Evolutionary conservation across 139 green algal genomes (phyloP).

Genomic region (Pseudopediastrum boryanum): DNA sequence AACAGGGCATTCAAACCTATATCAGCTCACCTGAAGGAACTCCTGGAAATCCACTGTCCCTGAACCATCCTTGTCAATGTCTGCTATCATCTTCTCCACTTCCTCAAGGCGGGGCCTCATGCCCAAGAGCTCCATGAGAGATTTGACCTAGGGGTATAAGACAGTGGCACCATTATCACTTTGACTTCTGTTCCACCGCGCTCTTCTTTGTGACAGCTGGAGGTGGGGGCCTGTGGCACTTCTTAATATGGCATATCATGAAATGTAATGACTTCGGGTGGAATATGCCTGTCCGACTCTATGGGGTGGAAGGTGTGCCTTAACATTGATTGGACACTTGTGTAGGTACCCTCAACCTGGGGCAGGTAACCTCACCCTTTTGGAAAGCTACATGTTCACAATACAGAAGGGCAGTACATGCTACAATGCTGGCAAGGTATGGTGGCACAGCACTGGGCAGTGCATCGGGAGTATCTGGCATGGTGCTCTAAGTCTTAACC

Average conservation of each 20-base stretch:
- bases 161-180: neutral
- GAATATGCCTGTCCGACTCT: neutral
- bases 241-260: neutral
- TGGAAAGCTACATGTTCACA: no score
- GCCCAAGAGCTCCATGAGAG: slow-evolving; percentile 50
- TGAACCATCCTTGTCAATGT: slow-evolving; percentile 37
- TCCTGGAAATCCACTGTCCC: slow-evolving; percentile 48
- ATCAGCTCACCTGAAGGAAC: slow-evolving; percentile 33
- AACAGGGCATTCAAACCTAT: no score
- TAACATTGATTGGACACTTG: neutral
- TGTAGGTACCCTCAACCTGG: no score
- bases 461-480: no score
- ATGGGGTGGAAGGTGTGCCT: neutral
- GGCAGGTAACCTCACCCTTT: no score
- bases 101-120: slow-evolving; percentile 44
- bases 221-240: neutral
- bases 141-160: slow-evolving; percentile 33
- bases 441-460: no score
- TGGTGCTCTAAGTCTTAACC: no score
- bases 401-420: no score
- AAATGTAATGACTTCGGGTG: neutral
- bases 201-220: no score
- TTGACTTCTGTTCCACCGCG: neutral
- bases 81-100: slow-evolving; percentile 35
- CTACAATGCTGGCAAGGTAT: no score